A percentile compares a stretch with the other conserved stretches of the same genome.
Conservation (phyloP, 768 basidiomycete genomes). For the Psilocybe tampanensis region DNA sequence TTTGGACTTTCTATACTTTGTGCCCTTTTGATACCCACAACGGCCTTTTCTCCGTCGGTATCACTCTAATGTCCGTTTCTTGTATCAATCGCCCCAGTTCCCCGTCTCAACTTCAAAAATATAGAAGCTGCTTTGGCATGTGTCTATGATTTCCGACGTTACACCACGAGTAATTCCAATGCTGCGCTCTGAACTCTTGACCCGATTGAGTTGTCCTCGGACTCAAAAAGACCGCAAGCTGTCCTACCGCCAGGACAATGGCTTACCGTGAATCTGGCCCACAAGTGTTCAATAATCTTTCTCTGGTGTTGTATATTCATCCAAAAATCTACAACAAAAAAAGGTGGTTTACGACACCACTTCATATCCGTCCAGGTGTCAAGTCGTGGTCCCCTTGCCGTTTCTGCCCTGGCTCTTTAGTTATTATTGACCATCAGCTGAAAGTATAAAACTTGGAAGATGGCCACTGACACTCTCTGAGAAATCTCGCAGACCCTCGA, state of each 20-base stretch:
- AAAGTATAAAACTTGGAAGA: conserved; percentile 1
- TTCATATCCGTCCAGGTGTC: conserved; percentile 22
- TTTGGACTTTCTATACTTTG: background rate
- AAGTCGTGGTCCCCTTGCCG: conserved; percentile 18
- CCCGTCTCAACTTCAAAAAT: conserved; percentile 14
- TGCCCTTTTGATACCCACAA: conserved; percentile 2
- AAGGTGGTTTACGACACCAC: conserved; percentile 19
- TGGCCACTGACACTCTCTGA: background rate
- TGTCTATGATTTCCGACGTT: conserved; percentile 17
- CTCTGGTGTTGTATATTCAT: conserved; percentile 10
- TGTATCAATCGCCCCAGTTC: conserved; percentile 14
- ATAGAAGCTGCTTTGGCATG: conserved; percentile 14
- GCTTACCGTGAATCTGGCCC: conserved; percentile 13
- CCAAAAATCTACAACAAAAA: conserved; percentile 13
- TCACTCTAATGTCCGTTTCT: conserved; percentile 19
- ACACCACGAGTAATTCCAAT: conserved; percentile 5
- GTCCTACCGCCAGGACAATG: conserved; percentile 4
- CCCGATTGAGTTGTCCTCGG: conserved; percentile 12
- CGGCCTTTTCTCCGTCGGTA: conserved; percentile 1
- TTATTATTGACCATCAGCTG: background rate
- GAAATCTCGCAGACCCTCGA: background rate
- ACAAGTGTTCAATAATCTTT: conserved; percentile 18
- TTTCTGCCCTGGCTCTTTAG: conserved; percentile 2
- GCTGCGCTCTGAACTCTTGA: conserved; percentile 1
- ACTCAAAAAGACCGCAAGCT: conserved; percentile 4